A percentile compares a stretch with the other conserved stretches of the same genome.
phyloP scores from a whole-genome alignment of 2,329 filamentous ascomycete genomes.

The Cercospora sp. region DNA sequence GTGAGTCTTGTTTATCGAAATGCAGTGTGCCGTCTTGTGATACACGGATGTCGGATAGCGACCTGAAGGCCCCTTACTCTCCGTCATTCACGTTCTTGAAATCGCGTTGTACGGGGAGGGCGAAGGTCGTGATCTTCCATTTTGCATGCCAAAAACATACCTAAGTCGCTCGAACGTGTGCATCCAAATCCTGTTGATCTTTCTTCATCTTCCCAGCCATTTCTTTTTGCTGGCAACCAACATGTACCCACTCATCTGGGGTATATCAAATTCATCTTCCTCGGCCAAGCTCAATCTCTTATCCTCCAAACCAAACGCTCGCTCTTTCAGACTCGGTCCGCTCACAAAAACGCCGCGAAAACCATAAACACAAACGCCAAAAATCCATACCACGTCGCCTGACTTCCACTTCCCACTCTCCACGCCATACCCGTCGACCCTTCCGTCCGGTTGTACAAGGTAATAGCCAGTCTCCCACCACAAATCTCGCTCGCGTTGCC shows the following conservation, averaged over 20 bases:
- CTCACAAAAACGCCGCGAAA: constrained; percentile 12
- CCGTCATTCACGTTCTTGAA: not conserved
- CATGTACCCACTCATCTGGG: not conserved
- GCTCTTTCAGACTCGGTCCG: not conserved
- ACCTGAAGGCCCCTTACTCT: not conserved
- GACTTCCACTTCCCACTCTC: constrained; percentile 16
- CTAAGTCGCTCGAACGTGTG: not conserved
- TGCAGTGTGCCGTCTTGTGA: constrained; percentile 1
- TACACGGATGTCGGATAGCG: not conserved
- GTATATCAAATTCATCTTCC: not conserved
- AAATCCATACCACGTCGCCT: constrained; percentile 23
- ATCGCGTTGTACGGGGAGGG: too few relatives aligned
- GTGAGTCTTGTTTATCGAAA: not conserved
- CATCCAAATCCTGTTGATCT: not conserved
- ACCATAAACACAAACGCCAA: constrained; percentile 22
- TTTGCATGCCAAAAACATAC: not conserved
- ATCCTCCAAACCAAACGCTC: not conserved
- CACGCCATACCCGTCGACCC: constrained; percentile 25
- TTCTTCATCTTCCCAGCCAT: not conserved
- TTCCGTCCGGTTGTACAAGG: constrained; percentile 35
- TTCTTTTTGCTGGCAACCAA: not conserved
- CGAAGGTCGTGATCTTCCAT: too few relatives aligned
- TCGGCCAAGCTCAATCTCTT: not conserved
- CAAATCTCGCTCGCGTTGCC: constrained; percentile 56
- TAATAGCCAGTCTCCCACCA: constrained; percentile 51